Base-by-base conservation (phyloP, 2,329 filamentous ascomycete genomes). In the Aspergillus ustus region DNA sequence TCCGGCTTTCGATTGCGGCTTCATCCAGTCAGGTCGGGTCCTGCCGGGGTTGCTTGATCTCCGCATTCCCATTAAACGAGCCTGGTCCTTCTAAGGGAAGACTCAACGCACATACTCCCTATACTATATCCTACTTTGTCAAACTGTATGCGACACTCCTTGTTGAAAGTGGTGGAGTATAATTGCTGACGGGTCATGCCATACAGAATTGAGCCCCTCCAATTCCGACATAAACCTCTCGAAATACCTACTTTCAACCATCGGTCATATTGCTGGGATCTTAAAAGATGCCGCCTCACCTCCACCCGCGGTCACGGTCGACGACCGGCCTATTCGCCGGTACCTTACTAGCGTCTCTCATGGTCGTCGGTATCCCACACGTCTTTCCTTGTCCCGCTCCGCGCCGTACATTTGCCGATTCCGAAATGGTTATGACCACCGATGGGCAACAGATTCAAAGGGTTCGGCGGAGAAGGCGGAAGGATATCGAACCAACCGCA, bases 251-350 rank as follows among this genome's bases (percentile, higher is more conserved):
- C 22, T 20, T 52, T 49, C 51, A 34, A 62, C 22, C 48, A 2
- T 45, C 7, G 15, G 31, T 37, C 53, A 29, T 28, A 29, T 60
- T 49, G 8, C 43, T 45, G 22, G 52, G 45, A 25, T 20, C 56
- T 25, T 62, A 64, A 67, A 80, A 73, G 75, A 95, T 95, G 91
- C 89, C 92, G 72, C 91, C 87, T 45, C 82, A 94, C 79, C 88
- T 99, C 46, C 95, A 99, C 78, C 95, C 95, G 37, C 89, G 93
- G 77, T 98, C 94, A 69, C 89, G 92, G 71, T 91, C 92, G 81
- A 99, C 95, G 70, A 93, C 91, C 60, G 95, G 93, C 50, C 89
- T 99, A 63, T 99, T 99, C 81, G 93, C 92, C 54, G 92, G 91
- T n/a, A 98, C 94, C 1, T 86, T 98, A 58, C 84, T 91, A 65